Evolutionary conservation across 164 flowering plant species (phyloP).

Genomic region (Vitis labrusca): DNA sequence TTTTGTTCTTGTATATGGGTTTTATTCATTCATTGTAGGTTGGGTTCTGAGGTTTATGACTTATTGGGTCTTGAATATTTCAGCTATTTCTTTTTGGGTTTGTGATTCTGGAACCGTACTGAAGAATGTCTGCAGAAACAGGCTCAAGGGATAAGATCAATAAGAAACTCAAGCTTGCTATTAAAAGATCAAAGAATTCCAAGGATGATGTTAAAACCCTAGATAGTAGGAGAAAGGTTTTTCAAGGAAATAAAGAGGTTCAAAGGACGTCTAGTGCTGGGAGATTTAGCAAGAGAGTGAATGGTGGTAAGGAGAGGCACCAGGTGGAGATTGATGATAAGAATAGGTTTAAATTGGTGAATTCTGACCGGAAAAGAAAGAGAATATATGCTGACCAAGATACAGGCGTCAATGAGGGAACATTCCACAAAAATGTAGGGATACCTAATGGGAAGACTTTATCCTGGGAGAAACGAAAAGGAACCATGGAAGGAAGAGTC

Average conservation of each 20-base stretch:
- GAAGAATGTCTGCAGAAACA: slow-evolving; percentile 21
- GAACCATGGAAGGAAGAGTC: slow-evolving; percentile 1
- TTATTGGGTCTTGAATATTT: too few relatives aligned
- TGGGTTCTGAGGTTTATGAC: too few relatives aligned
- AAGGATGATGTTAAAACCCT: slow-evolving; percentile 4
- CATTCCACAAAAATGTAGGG: background rate
- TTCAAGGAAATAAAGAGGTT: slow-evolving; percentile 9
- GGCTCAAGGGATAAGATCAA: slow-evolving; percentile 7
- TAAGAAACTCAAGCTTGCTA: slow-evolving; percentile 24
- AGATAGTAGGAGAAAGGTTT: slow-evolving; percentile 3
- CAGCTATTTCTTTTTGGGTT: background rate
- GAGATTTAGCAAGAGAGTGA: background rate
- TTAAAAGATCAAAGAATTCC: slow-evolving; percentile 13
- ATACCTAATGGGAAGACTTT: slow-evolving; percentile 5
- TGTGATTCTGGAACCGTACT: background rate
- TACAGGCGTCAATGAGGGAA: slow-evolving; percentile 7
- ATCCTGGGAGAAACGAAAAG: slow-evolving; percentile 12
- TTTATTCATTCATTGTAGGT: too few relatives aligned
- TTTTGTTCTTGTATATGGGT: too few relatives aligned
- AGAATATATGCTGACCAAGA: slow-evolving; percentile 25
- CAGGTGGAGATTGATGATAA: background rate
- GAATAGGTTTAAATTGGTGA: slow-evolving; percentile 4
- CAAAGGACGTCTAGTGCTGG: background rate
- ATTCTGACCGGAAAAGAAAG: slow-evolving; percentile 32
- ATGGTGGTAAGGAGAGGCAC: slow-evolving; percentile 3